Base-by-base conservation (phyloP, 345 rosid genomes). In the Eutrema heterophyllum region DNA sequence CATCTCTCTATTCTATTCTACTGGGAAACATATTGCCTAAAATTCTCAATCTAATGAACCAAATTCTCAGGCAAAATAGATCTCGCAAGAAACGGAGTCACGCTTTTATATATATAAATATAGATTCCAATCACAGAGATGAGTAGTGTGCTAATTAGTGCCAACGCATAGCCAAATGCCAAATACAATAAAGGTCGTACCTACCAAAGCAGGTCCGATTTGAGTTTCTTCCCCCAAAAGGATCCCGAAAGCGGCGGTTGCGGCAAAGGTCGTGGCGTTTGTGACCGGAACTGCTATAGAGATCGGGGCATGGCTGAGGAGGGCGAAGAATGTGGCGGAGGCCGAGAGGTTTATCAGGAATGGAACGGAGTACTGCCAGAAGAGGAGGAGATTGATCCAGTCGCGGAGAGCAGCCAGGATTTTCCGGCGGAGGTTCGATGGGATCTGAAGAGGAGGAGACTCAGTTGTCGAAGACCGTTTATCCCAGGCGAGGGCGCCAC, bases 281-380 rank as follows among this genome's bases (percentile, higher is more conserved):
- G 96, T 91, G 73, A 94, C 88, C 10, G 99, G 97, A 70, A 89
- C 97, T 12, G 97, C 96, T 0, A 91, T 81, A 11, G 96, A 91
- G 62, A 91, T 87, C 1, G 97, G 98, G 7, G 88, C 78, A 45
- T 88, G 73, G 70, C 91, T 76, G 36, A 94, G 77, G 66, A 94
- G 79, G 29, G 88, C 79, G 80, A 94, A 94, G 84, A 94, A 91
- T 14, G 91, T 81, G 55, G 95, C 97, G 21, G 97, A 94, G 41
- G 96, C 96, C 0, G 97, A 94, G 62, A 94, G 91, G 61, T 91
- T 94, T 62, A 91, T 55, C 66, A 86, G 51, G 84, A 91, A 93
- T 46, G 98, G 98, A 35, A 91, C 62, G 0, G 97, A 84, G 83
- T 94, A 94, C 63, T 94, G 97, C 95, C 98, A 94, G 72, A 94